Base-by-base conservation (phyloP, 305 asterid species). In the Rubia tinctorum region DNA sequence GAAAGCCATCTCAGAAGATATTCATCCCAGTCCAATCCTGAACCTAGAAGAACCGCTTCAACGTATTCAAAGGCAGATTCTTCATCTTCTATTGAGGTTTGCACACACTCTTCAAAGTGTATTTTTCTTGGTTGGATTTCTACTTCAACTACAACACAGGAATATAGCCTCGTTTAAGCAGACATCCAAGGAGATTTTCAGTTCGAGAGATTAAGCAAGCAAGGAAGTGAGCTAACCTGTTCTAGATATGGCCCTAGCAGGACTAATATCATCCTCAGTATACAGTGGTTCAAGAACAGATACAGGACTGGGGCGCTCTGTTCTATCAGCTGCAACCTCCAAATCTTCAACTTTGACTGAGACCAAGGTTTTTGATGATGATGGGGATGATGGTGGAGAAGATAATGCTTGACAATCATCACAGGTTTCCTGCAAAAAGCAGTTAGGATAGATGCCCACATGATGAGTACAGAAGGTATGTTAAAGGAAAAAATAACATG, bases 31-130 rank as follows among this genome's bases (percentile, higher is more conserved):
- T 86, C 85, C 82, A 95, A 79, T 58, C 91, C 99, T 2, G 99
- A 95, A 70, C 97, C 97, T 20, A 95, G 89, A 71, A 95, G 79
- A 66, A 95, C 97, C 1, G 99, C 98, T 86, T 95, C 99, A 42
- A 95, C 97, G 34, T 95, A 95, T 73, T 95, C 99, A 71, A 95
- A 95, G 34, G 95, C 91, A 56, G 99, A 89, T 88, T 92, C 99
- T 77, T 88, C 98, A 66, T 85, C 91, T 79, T 91, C 95, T 1
- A 83, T 75, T 14, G 90, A 81, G 39, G 85, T 88, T 76, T 83
- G 84, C 10, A 79, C 77, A 76, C 89, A 84, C 73, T 89, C 97
- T 75, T 87, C 96, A 27, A 95, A 92, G 73, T 88, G 81, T 77
- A 92, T 87, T 69, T 84, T 83, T 42, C 89, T 89, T 9, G 98